phyloP scores from a whole-genome alignment of 192 early-diverging fungal genomes.

The Dispira simplex region DNA sequence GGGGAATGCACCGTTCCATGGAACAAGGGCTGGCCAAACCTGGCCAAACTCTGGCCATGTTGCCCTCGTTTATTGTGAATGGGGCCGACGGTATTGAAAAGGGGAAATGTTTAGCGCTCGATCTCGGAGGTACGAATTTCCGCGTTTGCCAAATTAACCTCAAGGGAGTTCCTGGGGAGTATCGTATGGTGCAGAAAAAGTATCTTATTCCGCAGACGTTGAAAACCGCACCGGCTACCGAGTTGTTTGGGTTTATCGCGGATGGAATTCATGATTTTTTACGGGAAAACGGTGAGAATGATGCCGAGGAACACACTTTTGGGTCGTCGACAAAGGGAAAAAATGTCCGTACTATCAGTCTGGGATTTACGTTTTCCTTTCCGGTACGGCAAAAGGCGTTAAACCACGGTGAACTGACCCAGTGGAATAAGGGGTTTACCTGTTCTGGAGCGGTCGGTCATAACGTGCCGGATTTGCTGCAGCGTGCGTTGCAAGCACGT shows the following conservation, averaged over 20 bases:
- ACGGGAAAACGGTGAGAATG: conserved; percentile 21
- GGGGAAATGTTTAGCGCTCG: conserved; percentile 79
- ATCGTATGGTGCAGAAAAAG: conserved; percentile 58
- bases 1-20: conserved; percentile 51
- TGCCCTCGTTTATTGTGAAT: conserved; percentile 76
- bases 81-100: conserved; percentile 72
- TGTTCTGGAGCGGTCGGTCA: conserved; percentile 58
- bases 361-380: conserved; percentile 95
- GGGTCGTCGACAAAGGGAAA: not conserved
- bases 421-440: conserved; percentile 87
- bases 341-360: conserved; percentile 20
- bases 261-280: conserved; percentile 72
- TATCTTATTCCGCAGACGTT: conserved; percentile 43
- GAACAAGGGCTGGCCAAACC: conserved; percentile 44
- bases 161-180: conserved; percentile 44
- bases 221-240: conserved; percentile 34
- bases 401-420: conserved; percentile 41
- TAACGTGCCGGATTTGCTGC: conserved; percentile 70
- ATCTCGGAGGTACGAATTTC: conserved; percentile 92
- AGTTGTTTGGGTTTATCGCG: conserved; percentile 79
- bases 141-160: conserved; percentile 78
- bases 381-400: conserved; percentile 77
- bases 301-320: conserved; percentile 12
- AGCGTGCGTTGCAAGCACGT: conserved; percentile 61
- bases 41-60: conserved; percentile 57